Evolutionary conservation across 1,139 yeast species (phyloP), one percentile per base, ranked within the genome.

Genomic region (Debaryomycetaceae sp.): DNA sequence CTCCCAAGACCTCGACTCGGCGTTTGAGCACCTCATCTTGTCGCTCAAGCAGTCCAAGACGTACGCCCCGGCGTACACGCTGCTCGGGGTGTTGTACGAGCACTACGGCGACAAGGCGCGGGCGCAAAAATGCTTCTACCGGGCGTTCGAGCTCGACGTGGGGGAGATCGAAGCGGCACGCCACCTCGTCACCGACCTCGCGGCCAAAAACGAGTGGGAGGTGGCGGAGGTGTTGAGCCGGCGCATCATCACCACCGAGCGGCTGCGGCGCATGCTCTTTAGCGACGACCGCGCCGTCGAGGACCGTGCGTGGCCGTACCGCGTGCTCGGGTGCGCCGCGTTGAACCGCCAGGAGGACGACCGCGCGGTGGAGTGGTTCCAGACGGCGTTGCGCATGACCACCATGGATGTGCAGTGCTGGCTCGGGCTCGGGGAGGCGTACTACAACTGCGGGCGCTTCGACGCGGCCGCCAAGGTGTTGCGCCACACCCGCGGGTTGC

Each of bases 351-450:
- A 80, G 41, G 80, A 83, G 43, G 86, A 78, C 43, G 78, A 78
- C 2, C 78, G 78, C 35, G 95, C 98, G 0, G 80, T 89, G 27
- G 91, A 84, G 51, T 79, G 84, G 75, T 88, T 86, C 48, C 98
- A 91, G 55, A 74, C 78, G 18, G 89, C 96, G 0, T 62, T 93
- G 34, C 69, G 97, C 39, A 61, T 83, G 42, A 63, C 78, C 23
- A 64, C 83, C 0, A 48, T 53, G 35, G 96, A 91, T 55, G 54
- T 72, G 6, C 80, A 83, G 43, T 80, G 95, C 9, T 89, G 97
- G 97, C 67, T 83, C 16, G 96, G 96, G 0, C 63, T 91, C 23
- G 98, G 98, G 14, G 98, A 93, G 53, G 93, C 96, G 0, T 91
- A 91, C 51, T 66, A 71, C 35, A 75, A 78, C 27, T 77, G 94